phyloP scores from a whole-genome alignment of 768 basidiomycete genomes.

The Mycena venus region DNA sequence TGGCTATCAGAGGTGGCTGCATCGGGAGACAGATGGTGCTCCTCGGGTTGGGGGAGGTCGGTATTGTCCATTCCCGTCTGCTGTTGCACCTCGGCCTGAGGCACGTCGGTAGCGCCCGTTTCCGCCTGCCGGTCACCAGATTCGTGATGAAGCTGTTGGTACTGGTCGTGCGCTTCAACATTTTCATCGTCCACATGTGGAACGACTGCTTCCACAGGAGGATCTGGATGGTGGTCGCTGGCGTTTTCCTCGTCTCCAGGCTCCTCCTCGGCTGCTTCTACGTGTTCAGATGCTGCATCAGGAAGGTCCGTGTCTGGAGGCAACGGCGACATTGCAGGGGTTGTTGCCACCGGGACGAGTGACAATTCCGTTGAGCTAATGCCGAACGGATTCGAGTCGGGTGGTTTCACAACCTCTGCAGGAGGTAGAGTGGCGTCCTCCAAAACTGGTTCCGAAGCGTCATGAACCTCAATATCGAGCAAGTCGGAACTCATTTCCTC shows the following conservation, averaged over 20 bases:
- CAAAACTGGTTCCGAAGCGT: conserved; percentile 47
- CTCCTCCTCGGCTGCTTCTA: conserved; percentile 53
- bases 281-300: conserved; percentile 49
- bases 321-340: conserved; percentile 31
- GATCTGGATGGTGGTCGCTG: conserved; percentile 54
- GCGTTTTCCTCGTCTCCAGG: conserved; percentile 38
- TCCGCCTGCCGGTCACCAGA: conserved; percentile 4
- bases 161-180: conserved; percentile 10
- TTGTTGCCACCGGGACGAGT: neutral
- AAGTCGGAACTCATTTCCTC: conserved; percentile 46
- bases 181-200: conserved; percentile 39
- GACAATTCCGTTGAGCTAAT: conserved; percentile 3
- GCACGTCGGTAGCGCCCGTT: neutral
- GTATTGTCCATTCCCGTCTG: neutral
- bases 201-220: conserved; percentile 55
- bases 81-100: conserved; percentile 10
- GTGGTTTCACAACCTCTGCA: conserved; percentile 7
- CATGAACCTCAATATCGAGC: conserved; percentile 64
- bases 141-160: neutral
- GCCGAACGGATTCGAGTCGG: conserved; percentile 9
- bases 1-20: neutral
- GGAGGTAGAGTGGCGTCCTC: conserved; percentile 27
- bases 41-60: neutral
- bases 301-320: conserved; percentile 55
- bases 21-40: conserved; percentile 13